Evolutionary conservation across 2,329 filamentous ascomycete genomes (phyloP).

Genomic region (Ophiosphaerella korrae): DNA sequence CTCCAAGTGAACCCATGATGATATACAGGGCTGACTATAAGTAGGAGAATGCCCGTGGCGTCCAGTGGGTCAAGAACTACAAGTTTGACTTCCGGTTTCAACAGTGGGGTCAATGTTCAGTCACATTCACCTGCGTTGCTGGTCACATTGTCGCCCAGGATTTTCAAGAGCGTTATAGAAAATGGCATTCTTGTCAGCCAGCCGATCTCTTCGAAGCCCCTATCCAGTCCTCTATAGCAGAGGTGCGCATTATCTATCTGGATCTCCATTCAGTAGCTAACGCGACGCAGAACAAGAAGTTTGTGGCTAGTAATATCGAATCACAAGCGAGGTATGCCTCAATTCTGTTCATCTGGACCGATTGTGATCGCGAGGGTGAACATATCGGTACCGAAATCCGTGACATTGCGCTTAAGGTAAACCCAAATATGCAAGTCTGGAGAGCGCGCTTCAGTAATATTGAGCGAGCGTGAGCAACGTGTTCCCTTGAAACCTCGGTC

Average conservation of each 20-base stretch:
- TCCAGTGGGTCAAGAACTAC: conserved; percentile 91
- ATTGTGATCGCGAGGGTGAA: conserved; percentile 97
- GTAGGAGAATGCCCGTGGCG: conserved; percentile 69
- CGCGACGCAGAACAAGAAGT: conserved; percentile 69
- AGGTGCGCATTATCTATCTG: conserved; percentile 53
- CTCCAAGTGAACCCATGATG: neutral
- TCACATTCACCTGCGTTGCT: conserved; percentile 91
- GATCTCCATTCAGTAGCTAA: conserved; percentile 14
- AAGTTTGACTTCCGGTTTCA: conserved; percentile 88
- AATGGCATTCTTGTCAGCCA: conserved; percentile 82
- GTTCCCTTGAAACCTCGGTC: too few species aligned
- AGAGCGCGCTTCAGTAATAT: conserved; percentile 95
- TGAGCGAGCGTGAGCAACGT: conserved; percentile 72
- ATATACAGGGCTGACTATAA: conserved; percentile 10
- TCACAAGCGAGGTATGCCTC: conserved; percentile 73
- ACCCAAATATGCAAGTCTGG: conserved; percentile 76
- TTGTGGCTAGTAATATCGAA: conserved; percentile 84
- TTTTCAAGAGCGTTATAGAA: conserved; percentile 74
- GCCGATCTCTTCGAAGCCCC: conserved; percentile 80
- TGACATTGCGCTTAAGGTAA: conserved; percentile 75
- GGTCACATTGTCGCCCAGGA: conserved; percentile 85
- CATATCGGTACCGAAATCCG: conserved; percentile 94
- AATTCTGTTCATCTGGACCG: conserved; percentile 94
- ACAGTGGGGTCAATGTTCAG: conserved; percentile 78
- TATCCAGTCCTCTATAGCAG: conserved; percentile 69